Percentiles rank a stretch among this genome's conserved stretches.
phyloP scores from a whole-genome alignment of 495 filamentous ascomycete genomes.

The Neurospora sp. region DNA sequence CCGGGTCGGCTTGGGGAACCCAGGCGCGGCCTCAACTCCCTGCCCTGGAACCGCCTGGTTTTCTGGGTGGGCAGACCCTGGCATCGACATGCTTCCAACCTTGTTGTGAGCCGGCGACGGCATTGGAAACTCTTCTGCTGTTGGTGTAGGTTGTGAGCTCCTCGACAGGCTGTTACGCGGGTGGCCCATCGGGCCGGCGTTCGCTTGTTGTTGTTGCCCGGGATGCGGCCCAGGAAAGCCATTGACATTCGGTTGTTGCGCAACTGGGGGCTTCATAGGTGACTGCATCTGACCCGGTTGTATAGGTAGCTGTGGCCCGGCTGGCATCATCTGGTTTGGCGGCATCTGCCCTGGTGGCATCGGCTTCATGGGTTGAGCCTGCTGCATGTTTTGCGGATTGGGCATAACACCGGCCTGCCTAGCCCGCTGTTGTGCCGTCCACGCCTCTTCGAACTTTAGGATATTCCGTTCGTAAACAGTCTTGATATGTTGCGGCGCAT shows the following conservation, averaged over 20 bases:
- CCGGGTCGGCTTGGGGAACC: constrained; percentile 21
- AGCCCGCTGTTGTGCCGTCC: constrained; percentile 47
- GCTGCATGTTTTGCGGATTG: constrained; percentile 17
- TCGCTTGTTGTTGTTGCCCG: constrained; percentile 27
- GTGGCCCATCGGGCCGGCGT: constrained; percentile 20
- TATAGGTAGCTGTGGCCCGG: constrained; percentile 38
- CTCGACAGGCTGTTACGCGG: constrained; percentile 32
- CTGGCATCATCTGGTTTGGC: constrained; percentile 38
- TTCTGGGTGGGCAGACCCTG: constrained; percentile 20
- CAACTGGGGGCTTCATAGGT: constrained; percentile 38
- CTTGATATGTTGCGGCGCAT: constrained; percentile 57
- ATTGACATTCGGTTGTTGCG: constrained; percentile 37
- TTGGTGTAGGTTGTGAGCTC: constrained; percentile 30
- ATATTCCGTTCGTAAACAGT: constrained; percentile 66
- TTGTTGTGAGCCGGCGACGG: constrained; percentile 32
- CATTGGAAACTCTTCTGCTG: constrained; percentile 29
- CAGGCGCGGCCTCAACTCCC: constrained; percentile 9
- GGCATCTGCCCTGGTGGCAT: constrained; percentile 31
- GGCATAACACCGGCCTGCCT: constrained; percentile 28
- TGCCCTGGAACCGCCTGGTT: constrained; percentile 19
- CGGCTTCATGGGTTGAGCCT: constrained; percentile 26
- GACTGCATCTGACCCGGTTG: constrained; percentile 36
- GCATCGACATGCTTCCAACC: constrained; percentile 23
- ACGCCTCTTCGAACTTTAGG: constrained; percentile 62
- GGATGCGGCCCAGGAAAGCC: constrained; percentile 41